Conservation (phyloP, 2,329 filamentous ascomycete genomes). For the Sporothrix euskadiensis region DNA sequence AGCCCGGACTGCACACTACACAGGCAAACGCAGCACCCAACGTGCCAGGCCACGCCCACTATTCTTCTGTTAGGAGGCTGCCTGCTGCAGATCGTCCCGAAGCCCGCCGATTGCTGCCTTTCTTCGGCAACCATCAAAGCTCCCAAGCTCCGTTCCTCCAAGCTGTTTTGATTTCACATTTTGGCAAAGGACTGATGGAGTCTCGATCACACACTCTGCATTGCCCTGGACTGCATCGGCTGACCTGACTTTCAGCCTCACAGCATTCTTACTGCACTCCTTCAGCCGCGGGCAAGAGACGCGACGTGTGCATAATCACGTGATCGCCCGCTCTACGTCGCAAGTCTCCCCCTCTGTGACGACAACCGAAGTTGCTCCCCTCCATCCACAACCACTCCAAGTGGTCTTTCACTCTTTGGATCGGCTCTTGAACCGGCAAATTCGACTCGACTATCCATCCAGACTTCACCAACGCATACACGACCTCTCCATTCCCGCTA, state of each 20-base stretch:
- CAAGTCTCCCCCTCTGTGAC: slow-evolving; percentile 2
- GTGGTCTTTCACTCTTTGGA: neutral
- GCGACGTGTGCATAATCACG: slow-evolving; percentile 3
- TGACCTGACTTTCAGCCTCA: slow-evolving; percentile 1
- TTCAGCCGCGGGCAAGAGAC: neutral
- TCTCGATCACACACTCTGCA: neutral
- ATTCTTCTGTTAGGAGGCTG: slow-evolving; percentile 9
- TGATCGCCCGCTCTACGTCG: neutral
- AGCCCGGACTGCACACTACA: neutral
- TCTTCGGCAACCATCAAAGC: neutral
- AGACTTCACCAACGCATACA: neutral
- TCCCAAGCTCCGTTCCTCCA: neutral
- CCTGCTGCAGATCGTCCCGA: slow-evolving; percentile 23
- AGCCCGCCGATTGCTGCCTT: neutral
- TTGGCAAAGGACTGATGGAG: neutral
- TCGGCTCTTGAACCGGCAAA: neutral
- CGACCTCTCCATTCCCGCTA: neutral
- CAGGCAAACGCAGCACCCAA: neutral
- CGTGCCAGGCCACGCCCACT: slow-evolving; percentile 3
- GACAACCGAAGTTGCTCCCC: neutral
- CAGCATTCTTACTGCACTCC: neutral
- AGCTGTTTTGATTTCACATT: neutral
- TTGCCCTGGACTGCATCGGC: neutral
- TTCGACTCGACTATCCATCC: neutral
- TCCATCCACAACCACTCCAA: neutral